Base-by-base conservation (phyloP, 805 yeast species). In the Ogataea kodamae region DNA sequence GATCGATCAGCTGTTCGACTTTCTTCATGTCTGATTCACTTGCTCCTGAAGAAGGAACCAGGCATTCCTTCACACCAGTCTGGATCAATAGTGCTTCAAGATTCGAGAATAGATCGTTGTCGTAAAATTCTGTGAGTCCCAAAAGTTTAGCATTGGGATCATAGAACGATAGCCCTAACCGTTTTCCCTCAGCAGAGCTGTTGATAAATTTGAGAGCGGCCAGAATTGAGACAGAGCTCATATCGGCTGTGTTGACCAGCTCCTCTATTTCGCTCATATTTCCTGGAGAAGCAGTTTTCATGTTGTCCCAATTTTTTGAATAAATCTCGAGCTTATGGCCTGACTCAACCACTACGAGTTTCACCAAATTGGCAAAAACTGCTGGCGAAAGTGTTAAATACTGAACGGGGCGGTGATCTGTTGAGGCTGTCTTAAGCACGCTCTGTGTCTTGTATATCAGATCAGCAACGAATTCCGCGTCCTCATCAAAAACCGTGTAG, bases 31-130 rank as follows among this genome's bases (percentile, higher is more conserved):
- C 90, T 5, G 73, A 61, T 36, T 76, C 81, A 13, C 41, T 25
- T 3, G 43, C 48, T 8, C 35, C 30, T 4, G 65, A 61, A 9
- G 46, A 33, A 9, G 81, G 80, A 5, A 90, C 49, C 10, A 92
- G 54, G 24, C 87, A 79, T 54, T 92, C 98, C 49, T 82, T 85
- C 5, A 88, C 86, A 13, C 95, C 96, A 21, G 88, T 64, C 57
- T 92, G 99, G 46, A 92, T 81, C 39, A 89, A 58, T 30, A 88
- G 68, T 28, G 94, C 79, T 56, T 92, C 97, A 42, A 90, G 59
- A 52, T 89, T 90, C 1, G 95, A 79, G 48, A 74, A 88, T 7
- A 87, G 68, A 29, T 90, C 97, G 52, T 86, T 88, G 55, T 92
- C 99, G 7, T 73, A 72, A 44, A 90, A 82, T 54, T 89, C 95